Evolutionary conservation across 139 green algal genomes (phyloP).

Genomic region (Chlamydomonas schloesseri): DNA sequence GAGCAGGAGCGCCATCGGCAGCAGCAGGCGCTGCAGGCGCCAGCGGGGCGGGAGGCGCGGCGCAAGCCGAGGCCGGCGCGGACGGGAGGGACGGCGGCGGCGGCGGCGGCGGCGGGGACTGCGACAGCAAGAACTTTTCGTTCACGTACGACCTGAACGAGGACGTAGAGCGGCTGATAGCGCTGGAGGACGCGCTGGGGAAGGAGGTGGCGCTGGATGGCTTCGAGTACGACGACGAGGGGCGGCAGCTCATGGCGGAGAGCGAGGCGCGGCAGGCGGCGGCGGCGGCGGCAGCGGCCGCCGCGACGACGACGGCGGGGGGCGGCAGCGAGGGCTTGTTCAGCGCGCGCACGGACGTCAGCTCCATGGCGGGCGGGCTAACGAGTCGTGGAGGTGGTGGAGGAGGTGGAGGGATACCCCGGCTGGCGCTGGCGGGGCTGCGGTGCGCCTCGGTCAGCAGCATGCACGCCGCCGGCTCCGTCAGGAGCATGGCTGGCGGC

Average conservation of each 20-base stretch:
- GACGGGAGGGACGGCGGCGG: background rate
- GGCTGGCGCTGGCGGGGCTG: constrained; percentile 3
- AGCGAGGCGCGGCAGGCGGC: constrained; percentile 7
- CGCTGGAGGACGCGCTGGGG: constrained; percentile 60
- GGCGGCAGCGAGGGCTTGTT: background rate
- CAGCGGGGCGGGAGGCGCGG: background rate
- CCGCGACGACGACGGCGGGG: background rate
- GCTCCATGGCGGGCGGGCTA: background rate
- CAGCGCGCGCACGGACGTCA: background rate
- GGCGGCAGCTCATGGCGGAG: constrained; percentile 27
- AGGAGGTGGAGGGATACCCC: background rate
- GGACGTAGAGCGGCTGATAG: constrained; percentile 71
- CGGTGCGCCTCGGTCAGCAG: constrained; percentile 16
- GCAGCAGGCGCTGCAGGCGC: no score
- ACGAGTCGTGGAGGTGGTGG: no score
- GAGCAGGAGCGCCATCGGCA: no score
- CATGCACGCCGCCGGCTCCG: background rate
- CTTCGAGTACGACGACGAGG: constrained; percentile 59
- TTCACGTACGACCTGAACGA: constrained; percentile 80
- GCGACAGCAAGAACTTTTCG: constrained; percentile 43
- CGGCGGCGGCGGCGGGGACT: background rate
- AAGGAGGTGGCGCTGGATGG: constrained; percentile 38
- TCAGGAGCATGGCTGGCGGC: background rate
- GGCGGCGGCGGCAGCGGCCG: background rate
- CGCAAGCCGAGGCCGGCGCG: background rate